These are phyloP conservation scores for Jamesozyma lodderae DNA, from an alignment of 805 yeast species.

Conservation along the genomic window DNA sequence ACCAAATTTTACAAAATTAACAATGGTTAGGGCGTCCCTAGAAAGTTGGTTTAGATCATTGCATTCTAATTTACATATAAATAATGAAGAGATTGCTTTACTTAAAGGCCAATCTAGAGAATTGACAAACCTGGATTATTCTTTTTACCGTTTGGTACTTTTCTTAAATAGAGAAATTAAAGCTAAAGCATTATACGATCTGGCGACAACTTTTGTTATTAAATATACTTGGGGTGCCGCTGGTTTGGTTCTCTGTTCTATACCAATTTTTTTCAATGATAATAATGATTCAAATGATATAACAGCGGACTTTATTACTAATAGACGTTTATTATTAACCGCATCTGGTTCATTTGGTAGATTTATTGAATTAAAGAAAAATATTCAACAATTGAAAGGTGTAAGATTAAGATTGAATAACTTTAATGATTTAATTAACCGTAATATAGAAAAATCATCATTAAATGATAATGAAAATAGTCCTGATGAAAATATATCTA, in stretches of 20 bases:
- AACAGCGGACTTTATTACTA: slow-evolving; percentile 82
- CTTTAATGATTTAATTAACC: slow-evolving; percentile 54
- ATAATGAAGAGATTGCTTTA: slow-evolving; percentile 81
- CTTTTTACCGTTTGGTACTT: slow-evolving; percentile 72
- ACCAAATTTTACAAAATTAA: slow-evolving; percentile 81
- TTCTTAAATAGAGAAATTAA: slow-evolving; percentile 69
- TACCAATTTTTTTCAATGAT: slow-evolving; percentile 69
- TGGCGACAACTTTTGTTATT: slow-evolving; percentile 79
- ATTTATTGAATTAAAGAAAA: slow-evolving; percentile 75
- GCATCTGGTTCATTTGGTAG: slow-evolving; percentile 86
- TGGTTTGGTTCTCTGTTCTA: slow-evolving; percentile 77
- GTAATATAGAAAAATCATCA: slow-evolving; percentile 15
- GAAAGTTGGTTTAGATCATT: slow-evolving; percentile 79
- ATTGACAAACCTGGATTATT: slow-evolving; percentile 62
- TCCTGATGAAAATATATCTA: slow-evolving; percentile 3
- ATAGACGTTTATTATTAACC: slow-evolving; percentile 70
- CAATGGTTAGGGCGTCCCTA: slow-evolving; percentile 63
- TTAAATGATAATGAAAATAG: slow-evolving; percentile 1
- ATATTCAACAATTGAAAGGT: slow-evolving; percentile 73
- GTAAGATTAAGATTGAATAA: slow-evolving; percentile 67
- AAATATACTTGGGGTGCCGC: slow-evolving; percentile 96
- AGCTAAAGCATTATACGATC: slow-evolving; percentile 69
- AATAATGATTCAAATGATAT: slow-evolving; percentile 27
- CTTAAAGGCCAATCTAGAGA: slow-evolving; percentile 76
- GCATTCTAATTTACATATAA: slow-evolving; percentile 72